Evolutionary conservation across 2,329 filamentous ascomycete species (phyloP), one percentile per base, ranked within the genome.

Genomic region (Aspergillus fructus): DNA sequence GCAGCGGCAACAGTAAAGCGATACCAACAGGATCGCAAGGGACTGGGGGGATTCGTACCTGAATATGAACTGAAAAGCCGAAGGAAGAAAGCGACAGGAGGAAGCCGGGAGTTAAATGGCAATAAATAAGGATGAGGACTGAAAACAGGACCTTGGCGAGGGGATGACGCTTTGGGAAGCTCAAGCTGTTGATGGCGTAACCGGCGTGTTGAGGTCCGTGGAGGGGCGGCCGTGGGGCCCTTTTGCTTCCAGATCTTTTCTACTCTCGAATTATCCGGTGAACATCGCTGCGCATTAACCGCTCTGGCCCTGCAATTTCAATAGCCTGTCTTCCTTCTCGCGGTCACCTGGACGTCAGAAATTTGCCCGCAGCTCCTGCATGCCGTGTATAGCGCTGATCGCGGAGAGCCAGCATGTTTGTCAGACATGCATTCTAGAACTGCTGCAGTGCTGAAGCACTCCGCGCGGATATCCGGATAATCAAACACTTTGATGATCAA

Each of bases 181-280:
- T 57, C 49, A 49, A 57, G 49, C 55, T 58, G 55, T 53, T 49
- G 58, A 63, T 64, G 61, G 56, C 62, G 62, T 64, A 61, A 47
- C 56, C 61, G 63, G 63, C 56, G 46, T 65, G 60, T 58, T 65
- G 63, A 58, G 60, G 58, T 65, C 63, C 63, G 63, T 61, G 55
- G 63, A 62, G 59, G 61, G 59, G 61, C 62, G 49, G 51, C 50
- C 56, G 56, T 59, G 59, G 61, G 61, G 55, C 53, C 24, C 49
- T 45, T 17, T 5, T 30, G 6, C 40, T 53, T 58, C 45, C 46
- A 50, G 48, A 53, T 53, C 48, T 46, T 51, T 27, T 41, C 30
- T 37, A 33, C 34, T 30, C 5, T 53, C 17, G 12, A 46, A 39
- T 53, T 46, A 53, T 4, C 50, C 50, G 50, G 41, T 24, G 39